A percentile compares a stretch with the other conserved stretches of the same genome.
Evolutionary conservation across 1,284 basidiomycete genomes (phyloP).

Genomic region (Polyporus tsugae): DNA sequence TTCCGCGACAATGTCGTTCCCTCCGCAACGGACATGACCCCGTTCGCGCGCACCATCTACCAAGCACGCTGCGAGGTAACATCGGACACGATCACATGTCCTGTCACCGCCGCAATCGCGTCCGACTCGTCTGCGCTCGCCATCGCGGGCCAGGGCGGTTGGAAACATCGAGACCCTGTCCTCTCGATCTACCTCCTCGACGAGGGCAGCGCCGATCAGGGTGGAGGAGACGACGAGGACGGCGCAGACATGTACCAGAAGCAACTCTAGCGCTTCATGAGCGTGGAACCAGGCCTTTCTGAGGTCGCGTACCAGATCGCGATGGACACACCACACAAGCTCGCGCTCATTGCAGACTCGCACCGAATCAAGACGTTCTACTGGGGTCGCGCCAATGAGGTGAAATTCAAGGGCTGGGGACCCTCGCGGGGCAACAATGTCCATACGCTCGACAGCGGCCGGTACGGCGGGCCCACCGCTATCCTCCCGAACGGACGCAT

Average conservation of each 20-base stretch:
- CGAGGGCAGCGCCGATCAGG: constrained; percentile 18
- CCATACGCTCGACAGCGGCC: constrained; percentile 43
- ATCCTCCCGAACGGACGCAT: constrained; percentile 39
- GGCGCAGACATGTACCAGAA: background rate
- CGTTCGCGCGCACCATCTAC: constrained; percentile 12
- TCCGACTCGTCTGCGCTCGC: constrained; percentile 37
- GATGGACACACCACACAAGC: constrained; percentile 24
- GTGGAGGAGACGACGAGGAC: background rate
- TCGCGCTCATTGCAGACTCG: constrained; percentile 32
- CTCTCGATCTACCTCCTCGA: constrained; percentile 39
- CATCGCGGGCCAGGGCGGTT: constrained; percentile 41
- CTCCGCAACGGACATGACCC: constrained; percentile 13
- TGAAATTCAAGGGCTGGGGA: constrained; percentile 20
- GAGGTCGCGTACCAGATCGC: constrained; percentile 15
- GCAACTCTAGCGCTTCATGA: constrained; percentile 10
- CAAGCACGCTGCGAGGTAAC: constrained; percentile 24
- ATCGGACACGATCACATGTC: constrained; percentile 28
- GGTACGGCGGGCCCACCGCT: constrained; percentile 40
- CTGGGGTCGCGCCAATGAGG: constrained; percentile 17
- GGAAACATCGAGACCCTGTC: constrained; percentile 43
- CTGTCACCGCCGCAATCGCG: constrained; percentile 36
- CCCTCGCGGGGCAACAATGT: constrained; percentile 26
- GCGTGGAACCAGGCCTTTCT: constrained; percentile 12
- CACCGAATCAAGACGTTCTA: constrained; percentile 36
- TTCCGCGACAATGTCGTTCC: constrained; percentile 7